Evolutionary conservation across 768 basidiomycete species (phyloP).

Genomic region (Leucogyrophana mollusca): DNA sequence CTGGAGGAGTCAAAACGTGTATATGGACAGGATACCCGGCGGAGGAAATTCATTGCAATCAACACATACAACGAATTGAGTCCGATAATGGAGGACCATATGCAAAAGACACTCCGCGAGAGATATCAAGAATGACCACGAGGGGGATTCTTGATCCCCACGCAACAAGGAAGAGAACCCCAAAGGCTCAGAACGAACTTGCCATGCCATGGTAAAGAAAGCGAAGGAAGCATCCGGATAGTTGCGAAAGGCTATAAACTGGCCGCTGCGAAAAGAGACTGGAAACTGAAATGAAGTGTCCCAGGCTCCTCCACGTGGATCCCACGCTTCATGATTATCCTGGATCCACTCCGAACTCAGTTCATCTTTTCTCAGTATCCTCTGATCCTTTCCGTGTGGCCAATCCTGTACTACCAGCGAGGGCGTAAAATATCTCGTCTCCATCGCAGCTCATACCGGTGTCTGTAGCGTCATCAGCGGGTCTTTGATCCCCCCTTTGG

Average conservation of each 20-base stretch:
- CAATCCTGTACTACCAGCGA: constrained; percentile 1
- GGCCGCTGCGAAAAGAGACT: constrained; percentile 7
- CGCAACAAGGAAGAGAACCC: constrained; percentile 14
- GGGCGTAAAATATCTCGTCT: neutral
- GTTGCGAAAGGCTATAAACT: constrained; percentile 14
- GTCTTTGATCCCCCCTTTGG: no score
- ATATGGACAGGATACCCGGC: constrained; percentile 28
- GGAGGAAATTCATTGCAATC: constrained; percentile 10
- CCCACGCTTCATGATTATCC: constrained; percentile 14
- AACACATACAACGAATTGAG: constrained; percentile 1
- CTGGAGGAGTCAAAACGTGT: constrained; percentile 27
- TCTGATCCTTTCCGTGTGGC: constrained; percentile 2
- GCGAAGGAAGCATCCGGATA: constrained; percentile 14
- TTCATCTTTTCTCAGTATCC: constrained; percentile 2
- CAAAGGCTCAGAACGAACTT: neutral
- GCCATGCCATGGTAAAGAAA: no score
- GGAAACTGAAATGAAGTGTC: constrained; percentile 13
- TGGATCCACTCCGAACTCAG: constrained; percentile 8
- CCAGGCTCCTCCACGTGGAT: constrained; percentile 18
- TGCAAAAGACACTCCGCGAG: no score
- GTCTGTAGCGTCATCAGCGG: no score
- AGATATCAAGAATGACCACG: constrained; percentile 7
- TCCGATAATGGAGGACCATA: constrained; percentile 3
- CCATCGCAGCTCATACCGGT: no score
- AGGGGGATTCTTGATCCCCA: constrained; percentile 7